These are phyloP conservation scores for Combretum micranthum DNA, from an alignment of 345 rosid species.

Conservation along the genomic window DNA sequence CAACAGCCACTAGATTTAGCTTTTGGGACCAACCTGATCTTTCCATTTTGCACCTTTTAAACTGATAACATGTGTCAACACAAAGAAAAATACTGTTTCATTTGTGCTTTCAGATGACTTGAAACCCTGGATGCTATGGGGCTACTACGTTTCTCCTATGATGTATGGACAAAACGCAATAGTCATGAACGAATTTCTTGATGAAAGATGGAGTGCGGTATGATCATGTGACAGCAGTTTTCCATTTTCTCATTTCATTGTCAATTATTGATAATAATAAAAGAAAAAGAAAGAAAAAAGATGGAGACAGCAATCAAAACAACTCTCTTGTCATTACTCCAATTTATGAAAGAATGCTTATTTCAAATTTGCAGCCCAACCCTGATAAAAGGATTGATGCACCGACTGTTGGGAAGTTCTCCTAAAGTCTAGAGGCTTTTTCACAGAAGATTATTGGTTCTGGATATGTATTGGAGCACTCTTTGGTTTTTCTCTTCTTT, in stretches of 20 bases:
- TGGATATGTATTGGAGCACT: constrained; percentile 80
- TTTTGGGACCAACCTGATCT: not conserved
- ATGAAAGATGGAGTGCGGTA: constrained; percentile 71
- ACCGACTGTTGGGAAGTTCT: constrained; percentile 56
- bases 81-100: constrained; percentile 1
- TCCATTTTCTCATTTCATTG: not conserved
- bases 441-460: constrained; percentile 57
- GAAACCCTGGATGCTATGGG: constrained; percentile 72
- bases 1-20: too few species aligned
- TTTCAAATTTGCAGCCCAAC: constrained; percentile 34
- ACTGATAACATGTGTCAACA: too few species aligned
- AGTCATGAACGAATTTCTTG: constrained; percentile 82
- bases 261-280: not conserved
- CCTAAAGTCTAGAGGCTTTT: constrained; percentile 61
- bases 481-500: constrained; percentile 62
- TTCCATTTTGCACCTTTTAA: not conserved
- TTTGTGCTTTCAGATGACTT: constrained; percentile 51
- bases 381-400: constrained; percentile 41
- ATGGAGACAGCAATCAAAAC: too few species aligned
- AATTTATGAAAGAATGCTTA: constrained; percentile 9
- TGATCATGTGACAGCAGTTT: constrained; percentile 8
- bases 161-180: constrained; percentile 96
- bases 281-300: too few species aligned
- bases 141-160: constrained; percentile 77
- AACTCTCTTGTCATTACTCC: not conserved